Evolutionary conservation across 2,329 filamentous ascomycete species (phyloP), one percentile per base, ranked within the genome.

Genomic region (Onygenales sp.): DNA sequence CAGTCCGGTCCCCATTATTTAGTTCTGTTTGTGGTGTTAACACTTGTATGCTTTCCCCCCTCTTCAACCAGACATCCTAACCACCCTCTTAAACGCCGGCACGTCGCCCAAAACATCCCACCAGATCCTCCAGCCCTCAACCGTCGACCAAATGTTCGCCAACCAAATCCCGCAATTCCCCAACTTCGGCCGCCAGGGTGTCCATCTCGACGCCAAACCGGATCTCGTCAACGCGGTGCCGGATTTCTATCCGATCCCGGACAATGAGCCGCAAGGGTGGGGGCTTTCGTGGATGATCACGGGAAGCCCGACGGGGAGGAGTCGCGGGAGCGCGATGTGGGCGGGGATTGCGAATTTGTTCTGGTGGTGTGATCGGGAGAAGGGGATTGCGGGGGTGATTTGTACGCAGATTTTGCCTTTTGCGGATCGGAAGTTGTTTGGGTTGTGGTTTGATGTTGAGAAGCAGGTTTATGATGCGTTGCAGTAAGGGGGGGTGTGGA

Each of bases 351-450:
- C 79, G 3, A 85, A 85, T 62, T 59, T 79, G 34, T 85, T 73
- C 61, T 85, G 81, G 80, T 85, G 81, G 81, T 71, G 70, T 36
- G 82, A 85, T 64, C 68, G 80, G 6, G 79, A 83, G 62, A 77
- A 75, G 53, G 81, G 79, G 0, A 68, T 84, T 43, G 81, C 74
- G 0, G 78, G 77, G 0, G 73, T 81, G 7, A 65, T 80, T 2
- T 72, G 70, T 39, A 67, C 69, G 2, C 79, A 81, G 62, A 72
- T 80, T 32, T 49, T 81, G 49, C 78, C 78, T 0, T 79, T 79
- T 61, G 72, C 56, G 2, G 65, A 79, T 57, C 53, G 62, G 0
- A 64, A 70, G 2, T 73, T 79, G 1, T 6, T 74, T 36, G 63
- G 62, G 0, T 49, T 78, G 4, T 78, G 74, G 73, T 54, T 51